These are phyloP conservation scores for Cardamine occulta DNA, from an alignment of 345 rosid species.

Conservation along the genomic window DNA sequence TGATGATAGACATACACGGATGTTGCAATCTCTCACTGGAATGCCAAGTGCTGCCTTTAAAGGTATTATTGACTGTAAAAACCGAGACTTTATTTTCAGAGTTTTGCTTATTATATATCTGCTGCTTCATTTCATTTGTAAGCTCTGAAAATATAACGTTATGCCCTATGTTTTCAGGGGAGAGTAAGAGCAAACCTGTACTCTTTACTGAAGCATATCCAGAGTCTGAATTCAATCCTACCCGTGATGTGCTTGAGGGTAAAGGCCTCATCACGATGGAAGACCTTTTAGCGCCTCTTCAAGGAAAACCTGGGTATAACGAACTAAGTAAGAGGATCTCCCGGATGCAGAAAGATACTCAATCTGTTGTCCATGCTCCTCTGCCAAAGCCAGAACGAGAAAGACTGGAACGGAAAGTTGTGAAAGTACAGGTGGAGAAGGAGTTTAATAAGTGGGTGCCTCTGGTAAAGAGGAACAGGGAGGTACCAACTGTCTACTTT, in stretches of 20 bases:
- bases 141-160: neutral
- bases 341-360: conserved; percentile 55
- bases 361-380: conserved; percentile 70
- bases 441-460: conserved; percentile 78
- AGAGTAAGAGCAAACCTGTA: conserved; percentile 55
- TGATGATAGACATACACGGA: conserved; percentile 66
- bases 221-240: conserved; percentile 91
- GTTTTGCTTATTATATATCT: conserved; percentile 9
- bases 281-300: conserved; percentile 72
- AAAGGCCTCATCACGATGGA: conserved; percentile 57
- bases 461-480: conserved; percentile 80
- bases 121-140: conserved; percentile 14
- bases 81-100: neutral
- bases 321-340: conserved; percentile 59
- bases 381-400: conserved; percentile 72
- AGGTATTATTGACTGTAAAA: conserved; percentile 52
- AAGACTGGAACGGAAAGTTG: conserved; percentile 76
- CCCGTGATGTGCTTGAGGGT: conserved; percentile 79
- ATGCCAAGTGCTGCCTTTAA: conserved; percentile 77
- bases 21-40: conserved; percentile 86
- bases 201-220: conserved; percentile 77
- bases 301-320: conserved; percentile 63
- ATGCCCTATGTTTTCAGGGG: conserved; percentile 49
- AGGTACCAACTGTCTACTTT: conserved; percentile 77
- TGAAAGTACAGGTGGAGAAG: conserved; percentile 61